Evolutionary conservation across 768 basidiomycete species (phyloP), one percentile per base, ranked within the genome.

Genomic region (Coprinopsis marcescibilis): DNA sequence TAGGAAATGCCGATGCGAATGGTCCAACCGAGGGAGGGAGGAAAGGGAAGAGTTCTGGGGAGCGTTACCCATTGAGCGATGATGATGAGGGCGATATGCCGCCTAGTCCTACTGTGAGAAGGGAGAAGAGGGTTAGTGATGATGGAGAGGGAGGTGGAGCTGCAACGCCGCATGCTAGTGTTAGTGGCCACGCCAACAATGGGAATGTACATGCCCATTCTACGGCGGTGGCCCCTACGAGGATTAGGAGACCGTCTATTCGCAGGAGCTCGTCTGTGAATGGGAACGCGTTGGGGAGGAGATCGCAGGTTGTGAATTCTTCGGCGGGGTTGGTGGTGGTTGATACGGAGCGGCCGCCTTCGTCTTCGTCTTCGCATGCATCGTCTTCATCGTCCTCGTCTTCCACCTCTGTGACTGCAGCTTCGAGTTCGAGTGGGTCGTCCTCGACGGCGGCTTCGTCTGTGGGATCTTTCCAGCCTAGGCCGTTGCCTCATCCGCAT

Each of bases 41-140:
- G 0, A 8, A 15, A 12, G 47, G 36, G 34, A 43, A 36, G 12
- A 20, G 27, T 19, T 52, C 56, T 15, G 64, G 65, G 4, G 62
- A 56, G 17, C 43, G 45, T 12, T 43, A 27, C 26, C 41, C 13
- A 44, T 33, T 19, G 51, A 59, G 50, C 42, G 65, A 63, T 19
- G 62, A 41, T 63, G 60, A 61, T 14, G 51, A 57, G 26, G 52
- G 59, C 6, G 54, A 55, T 15, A 67, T 64, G 36, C 76, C 76
- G 4, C 70, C 69, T 3, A 70, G 66, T 53, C 80, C 80, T 4
- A 75, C 69, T 39, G 65, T 67, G 44, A 68, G 67, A 56, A 73
- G 64, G 62, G 70, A 61, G 64, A 74, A 58, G 54, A 70, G n/a
- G n/a, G n/a, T n/a, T n/a, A n/a, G n/a, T 61, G 52, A 62, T 42